Evolutionary conservation across 1,284 basidiomycete species (phyloP).

Genomic region (Puccinia novopanici): DNA sequence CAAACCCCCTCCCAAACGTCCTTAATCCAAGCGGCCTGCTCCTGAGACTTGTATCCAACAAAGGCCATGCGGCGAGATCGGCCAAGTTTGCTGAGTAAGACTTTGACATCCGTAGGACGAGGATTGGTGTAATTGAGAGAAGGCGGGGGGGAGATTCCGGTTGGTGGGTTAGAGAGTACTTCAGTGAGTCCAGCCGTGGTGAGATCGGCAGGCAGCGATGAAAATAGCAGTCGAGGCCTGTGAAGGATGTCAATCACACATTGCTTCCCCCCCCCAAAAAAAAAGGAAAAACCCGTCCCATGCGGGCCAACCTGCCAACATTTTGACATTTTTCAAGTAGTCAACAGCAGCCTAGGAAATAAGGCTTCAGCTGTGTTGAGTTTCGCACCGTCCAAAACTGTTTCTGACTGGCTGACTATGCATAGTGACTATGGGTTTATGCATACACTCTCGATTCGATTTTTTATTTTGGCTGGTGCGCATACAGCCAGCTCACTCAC

Average conservation of each 20-base stretch:
- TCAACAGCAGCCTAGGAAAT: no score
- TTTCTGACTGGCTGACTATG: no score
- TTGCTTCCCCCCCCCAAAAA: no score
- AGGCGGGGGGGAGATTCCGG: slow-evolving; percentile 62
- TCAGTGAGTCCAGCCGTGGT: slow-evolving; percentile 67
- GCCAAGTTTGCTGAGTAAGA: slow-evolving; percentile 76
- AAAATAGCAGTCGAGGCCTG: slow-evolving; percentile 77
- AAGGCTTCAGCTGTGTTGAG: no score
- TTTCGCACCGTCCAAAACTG: no score
- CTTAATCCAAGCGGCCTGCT: slow-evolving; percentile 74
- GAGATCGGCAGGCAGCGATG: slow-evolving; percentile 77
- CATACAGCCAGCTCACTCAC: no score
- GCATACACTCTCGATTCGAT: no score
- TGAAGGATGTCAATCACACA: no score
- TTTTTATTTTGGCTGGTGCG: no score
- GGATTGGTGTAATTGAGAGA: slow-evolving; percentile 55
- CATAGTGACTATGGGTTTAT: background rate
- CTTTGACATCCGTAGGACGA: slow-evolving; percentile 79
- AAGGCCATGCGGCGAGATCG: slow-evolving; percentile 86
- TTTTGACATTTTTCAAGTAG: no score
- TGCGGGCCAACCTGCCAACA: no score
- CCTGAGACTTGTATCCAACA: slow-evolving; percentile 79
- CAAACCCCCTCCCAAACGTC: slow-evolving; percentile 84
- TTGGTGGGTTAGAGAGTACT: slow-evolving; percentile 64
- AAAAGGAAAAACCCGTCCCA: background rate